Evolutionary conservation across 495 filamentous ascomycete species (phyloP).

Genomic region (Aspergillus cavernicola): DNA sequence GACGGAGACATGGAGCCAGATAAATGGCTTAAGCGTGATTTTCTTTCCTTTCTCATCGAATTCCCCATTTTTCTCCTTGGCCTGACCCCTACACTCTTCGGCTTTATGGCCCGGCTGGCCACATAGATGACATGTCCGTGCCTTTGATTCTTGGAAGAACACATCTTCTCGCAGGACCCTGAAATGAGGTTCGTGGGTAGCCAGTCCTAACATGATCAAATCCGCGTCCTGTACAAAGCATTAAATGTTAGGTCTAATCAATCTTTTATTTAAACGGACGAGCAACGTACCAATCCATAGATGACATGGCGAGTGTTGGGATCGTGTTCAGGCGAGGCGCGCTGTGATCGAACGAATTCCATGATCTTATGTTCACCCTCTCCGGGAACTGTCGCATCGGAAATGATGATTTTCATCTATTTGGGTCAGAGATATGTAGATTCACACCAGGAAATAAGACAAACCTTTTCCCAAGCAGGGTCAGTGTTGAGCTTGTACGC

Average conservation of each 20-base stretch:
- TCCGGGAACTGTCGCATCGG: conserved; percentile 93
- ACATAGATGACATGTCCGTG: conserved; percentile 77
- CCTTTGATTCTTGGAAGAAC: conserved; percentile 81
- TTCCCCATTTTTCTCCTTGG: conserved; percentile 80
- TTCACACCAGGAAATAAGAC: background rate
- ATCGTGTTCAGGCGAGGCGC: conserved; percentile 82
- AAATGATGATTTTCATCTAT: conserved; percentile 91
- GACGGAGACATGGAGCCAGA: conserved; percentile 93
- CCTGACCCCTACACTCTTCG: conserved; percentile 74
- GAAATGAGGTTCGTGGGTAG: conserved; percentile 96
- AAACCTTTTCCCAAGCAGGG: conserved; percentile 84
- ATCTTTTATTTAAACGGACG: background rate
- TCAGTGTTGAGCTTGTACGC: conserved; percentile 96
- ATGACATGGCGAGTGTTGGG: conserved; percentile 97
- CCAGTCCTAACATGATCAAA: conserved; percentile 97
- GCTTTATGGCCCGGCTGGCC: conserved; percentile 87
- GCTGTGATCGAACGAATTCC: conserved; percentile 94
- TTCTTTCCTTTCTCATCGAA: conserved; percentile 78
- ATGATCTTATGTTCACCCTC: conserved; percentile 99
- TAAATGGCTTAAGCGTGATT: conserved; percentile 77
- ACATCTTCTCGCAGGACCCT: conserved; percentile 96
- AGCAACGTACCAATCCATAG: conserved; percentile 63
- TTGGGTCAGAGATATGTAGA: conserved; percentile 19
- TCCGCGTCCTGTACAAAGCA: conserved; percentile 67
- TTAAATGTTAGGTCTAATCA: conserved; percentile 18